phyloP scores from a whole-genome alignment of 129 eudicot species.

The Helichrysum umbraculigerum region DNA sequence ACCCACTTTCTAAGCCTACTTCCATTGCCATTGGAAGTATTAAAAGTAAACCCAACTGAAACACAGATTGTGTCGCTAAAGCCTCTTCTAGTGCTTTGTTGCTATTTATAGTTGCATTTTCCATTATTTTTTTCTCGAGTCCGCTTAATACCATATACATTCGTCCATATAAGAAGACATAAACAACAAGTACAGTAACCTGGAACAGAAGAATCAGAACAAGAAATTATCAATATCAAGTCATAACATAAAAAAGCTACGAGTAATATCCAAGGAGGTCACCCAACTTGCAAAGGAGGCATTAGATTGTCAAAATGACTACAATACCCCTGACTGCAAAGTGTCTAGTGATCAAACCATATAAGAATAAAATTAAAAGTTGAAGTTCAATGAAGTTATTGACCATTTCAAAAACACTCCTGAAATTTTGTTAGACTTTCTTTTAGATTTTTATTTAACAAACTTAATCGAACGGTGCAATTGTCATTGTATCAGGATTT shows the following conservation, averaged over 20 bases:
- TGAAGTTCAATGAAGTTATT: background rate
- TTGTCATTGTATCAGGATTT: background rate
- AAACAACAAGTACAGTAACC: slow-evolving; percentile 84
- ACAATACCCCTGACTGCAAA: background rate
- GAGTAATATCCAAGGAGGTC: slow-evolving; percentile 12
- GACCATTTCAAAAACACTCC: no score
- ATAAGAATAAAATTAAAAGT: background rate
- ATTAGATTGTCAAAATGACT: background rate
- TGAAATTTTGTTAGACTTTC: no score
- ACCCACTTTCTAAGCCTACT: slow-evolving; percentile 86
- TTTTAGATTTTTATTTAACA: no score
- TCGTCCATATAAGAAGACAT: slow-evolving; percentile 74
- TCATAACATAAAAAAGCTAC: slow-evolving; percentile 18
- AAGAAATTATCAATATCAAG: slow-evolving; percentile 3
- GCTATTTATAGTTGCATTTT: slow-evolving; percentile 39
- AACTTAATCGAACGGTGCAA: background rate
- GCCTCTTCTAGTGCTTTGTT: slow-evolving; percentile 66
- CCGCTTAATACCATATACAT: slow-evolving; percentile 87
- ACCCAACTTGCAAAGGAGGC: slow-evolving; percentile 2
- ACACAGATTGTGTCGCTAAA: slow-evolving; percentile 73
- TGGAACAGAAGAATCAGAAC: slow-evolving; percentile 37
- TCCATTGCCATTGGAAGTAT: slow-evolving; percentile 97
- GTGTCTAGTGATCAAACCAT: background rate
- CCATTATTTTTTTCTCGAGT: slow-evolving; percentile 60
- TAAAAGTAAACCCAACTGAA: slow-evolving; percentile 74